Evolutionary conservation across 495 filamentous ascomycete genomes (phyloP), one percentile per base, ranked within the genome.

Genomic region (Penicillium canescens): DNA sequence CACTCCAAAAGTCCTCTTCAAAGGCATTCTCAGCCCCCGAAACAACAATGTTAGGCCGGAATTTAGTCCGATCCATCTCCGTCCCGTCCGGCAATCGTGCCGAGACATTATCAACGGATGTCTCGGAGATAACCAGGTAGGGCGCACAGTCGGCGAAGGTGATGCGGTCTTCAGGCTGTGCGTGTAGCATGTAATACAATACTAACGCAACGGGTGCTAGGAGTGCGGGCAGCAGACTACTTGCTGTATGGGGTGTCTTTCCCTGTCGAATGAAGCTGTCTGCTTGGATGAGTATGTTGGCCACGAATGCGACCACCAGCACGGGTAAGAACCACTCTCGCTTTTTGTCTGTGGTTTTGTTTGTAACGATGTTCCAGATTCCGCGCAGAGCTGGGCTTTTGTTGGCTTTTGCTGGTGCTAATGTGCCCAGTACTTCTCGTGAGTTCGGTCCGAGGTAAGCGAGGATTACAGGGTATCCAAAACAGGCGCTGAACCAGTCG

Each of bases 1-100:
- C 86, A 9, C 75, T 83, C 92, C 92, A 98, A 64, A 82, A 94
- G 56, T 96, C 93, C 61, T 98, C 92, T 16, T 91, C 92, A 69
- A 82, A 98, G 0, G 84, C 77, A 8, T 61, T 59, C 21, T 71
- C 61, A 2, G 78, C 77, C 1, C 84, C 86, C 9, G 80, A 78
- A 7, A 96, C 67, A 7, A 96, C 84, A 37, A 96, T 82, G 60
- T 96, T 96, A 0, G 91, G 87, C 24, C 93, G 82, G 70, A 96
- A 92, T 63, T 92, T 94, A 10, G 83, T 86, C 60, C 89, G 80
- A 56, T 88, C 85, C 76, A 91, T 83, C n/a, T 73, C 56, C 31
- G 78, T 63, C 2, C 72, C 79, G 1, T 68, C 75, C 0, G 78
- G 70, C 4, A 95, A 64, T 1, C 90, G 82, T 3, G 67, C 59